phyloP scores from a whole-genome alignment of 2,329 filamentous ascomycete species.

The Sporothrix globosa region DNA sequence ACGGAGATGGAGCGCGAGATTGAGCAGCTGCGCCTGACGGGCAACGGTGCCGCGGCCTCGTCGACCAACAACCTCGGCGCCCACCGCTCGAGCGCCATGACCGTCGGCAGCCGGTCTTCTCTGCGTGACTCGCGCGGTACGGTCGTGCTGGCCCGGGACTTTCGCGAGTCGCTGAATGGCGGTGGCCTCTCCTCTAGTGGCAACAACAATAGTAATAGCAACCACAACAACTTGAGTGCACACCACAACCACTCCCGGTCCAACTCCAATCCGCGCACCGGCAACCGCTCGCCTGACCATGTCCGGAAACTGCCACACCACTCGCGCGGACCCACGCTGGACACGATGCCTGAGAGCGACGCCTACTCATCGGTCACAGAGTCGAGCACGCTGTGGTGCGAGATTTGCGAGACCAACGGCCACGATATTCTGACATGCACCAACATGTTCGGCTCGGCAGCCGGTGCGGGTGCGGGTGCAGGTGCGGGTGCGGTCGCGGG shows the following conservation, averaged over 20 bases:
- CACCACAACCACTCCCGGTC: constrained; percentile 11
- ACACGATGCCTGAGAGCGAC: constrained; percentile 72
- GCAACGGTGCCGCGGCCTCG: constrained; percentile 39
- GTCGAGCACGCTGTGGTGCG: constrained; percentile 80
- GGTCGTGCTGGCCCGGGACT: constrained; percentile 59
- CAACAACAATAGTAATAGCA: not conserved
- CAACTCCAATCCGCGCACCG: constrained; percentile 26
- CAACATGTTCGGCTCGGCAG: constrained; percentile 71
- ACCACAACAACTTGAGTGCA: not conserved
- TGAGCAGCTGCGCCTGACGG: constrained; percentile 62
- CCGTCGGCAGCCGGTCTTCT: constrained; percentile 57
- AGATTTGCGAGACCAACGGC: constrained; percentile 89
- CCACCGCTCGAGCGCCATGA: constrained; percentile 59
- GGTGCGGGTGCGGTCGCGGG: constrained; percentile 10
- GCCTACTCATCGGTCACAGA: constrained; percentile 71
- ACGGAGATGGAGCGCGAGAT: constrained; percentile 85
- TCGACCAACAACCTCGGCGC: constrained; percentile 35
- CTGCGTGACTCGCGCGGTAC: constrained; percentile 69
- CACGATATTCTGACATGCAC: constrained; percentile 95
- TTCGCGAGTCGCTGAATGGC: constrained; percentile 6
- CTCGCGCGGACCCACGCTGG: constrained; percentile 58
- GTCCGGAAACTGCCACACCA: constrained; percentile 49
- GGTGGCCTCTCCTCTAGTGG: not conserved
- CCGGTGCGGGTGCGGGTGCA: constrained; percentile 31
- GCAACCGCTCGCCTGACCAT: constrained; percentile 47